Evolutionary conservation across 164 flowering plant genomes (phyloP), one percentile per base, ranked within the genome.

Genomic region (Tetrastigma voinierianum): DNA sequence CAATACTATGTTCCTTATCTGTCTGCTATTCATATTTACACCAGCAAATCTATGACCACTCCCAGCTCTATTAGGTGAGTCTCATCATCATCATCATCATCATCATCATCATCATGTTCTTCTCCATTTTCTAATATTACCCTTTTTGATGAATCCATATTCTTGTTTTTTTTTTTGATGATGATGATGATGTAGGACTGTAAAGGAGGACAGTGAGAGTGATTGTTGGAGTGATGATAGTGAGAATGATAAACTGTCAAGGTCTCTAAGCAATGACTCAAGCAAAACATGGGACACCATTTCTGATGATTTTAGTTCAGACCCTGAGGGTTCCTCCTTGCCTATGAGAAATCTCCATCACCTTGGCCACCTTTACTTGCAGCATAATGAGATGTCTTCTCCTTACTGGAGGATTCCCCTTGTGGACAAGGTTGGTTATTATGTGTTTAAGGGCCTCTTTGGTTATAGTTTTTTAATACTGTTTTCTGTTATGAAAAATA

Each of bases 141-240:
- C 14, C 23, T 24, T 17, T n/a, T 47, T 12, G 40, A 32, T 32
- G 40, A 32, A 32, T 32, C 40, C 40, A 7, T 32, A 7, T 4
- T 32, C 6, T 4, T 32, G 3, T 32, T 32, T 25, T 10, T 56
- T 32, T 11, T 64, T 7, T 18, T 59, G 40, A 32, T 57, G 11
- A 13, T 20, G 10, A n/a, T n/a, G n/a, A n/a, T 51, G 7, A 17
- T 57, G 65, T 47, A 77, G 82, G 75, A 68, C 60, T 58, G 46
- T 61, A 10, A 75, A 61, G 49, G 80, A 80, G 25, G 80, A 71
- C 23, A 52, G 44, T 66, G 76, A 81, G 71, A 77, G 72, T 47
- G 87, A 85, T 62, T 82, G 79, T 12, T 78, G 84, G 74, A 82
- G 86, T 57, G 86, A 82, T 55, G 86, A 81, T 46, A 85, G 83